Conservation (phyloP, 1,139 yeast species). For the Chernovozyma sophiae-reginae region DNA sequence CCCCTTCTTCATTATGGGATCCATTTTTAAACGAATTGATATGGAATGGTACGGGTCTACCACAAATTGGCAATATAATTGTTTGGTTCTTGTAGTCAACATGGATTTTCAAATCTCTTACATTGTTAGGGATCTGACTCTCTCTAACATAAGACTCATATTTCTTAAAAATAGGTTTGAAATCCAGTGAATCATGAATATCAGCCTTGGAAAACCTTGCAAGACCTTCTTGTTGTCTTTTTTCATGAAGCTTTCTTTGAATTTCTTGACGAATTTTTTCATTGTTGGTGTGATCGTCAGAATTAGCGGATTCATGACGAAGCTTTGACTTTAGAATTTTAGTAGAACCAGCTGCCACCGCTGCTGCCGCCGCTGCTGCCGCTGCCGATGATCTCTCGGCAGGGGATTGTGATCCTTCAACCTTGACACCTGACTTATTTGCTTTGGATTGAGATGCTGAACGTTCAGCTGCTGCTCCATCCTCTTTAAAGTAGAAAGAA, state of each 20-base stretch:
- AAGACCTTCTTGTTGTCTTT: conserved; percentile 81
- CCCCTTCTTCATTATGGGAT: conserved; percentile 94
- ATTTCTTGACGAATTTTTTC: conserved; percentile 80
- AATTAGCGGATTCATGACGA: conserved; percentile 68
- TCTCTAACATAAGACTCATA: conserved; percentile 94
- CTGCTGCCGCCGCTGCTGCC: conserved; percentile 25
- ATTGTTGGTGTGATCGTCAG: conserved; percentile 61
- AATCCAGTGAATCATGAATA: conserved; percentile 61
- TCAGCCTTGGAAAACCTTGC: conserved; percentile 73
- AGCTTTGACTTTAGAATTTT: conserved; percentile 75
- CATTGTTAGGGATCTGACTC: conserved; percentile 80
- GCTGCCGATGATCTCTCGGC: conserved; percentile 3
- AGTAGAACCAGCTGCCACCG: conserved; percentile 33
- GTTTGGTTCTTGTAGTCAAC: conserved; percentile 89
- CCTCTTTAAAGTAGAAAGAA: conserved; percentile 83
- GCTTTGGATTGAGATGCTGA: not conserved
- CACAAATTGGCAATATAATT: conserved; percentile 84
- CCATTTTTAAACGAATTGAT: conserved; percentile 93
- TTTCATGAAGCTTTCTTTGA: conserved; percentile 79
- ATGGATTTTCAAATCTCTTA: conserved; percentile 79
- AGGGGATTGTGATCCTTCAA: not conserved
- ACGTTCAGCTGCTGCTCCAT: conserved; percentile 35
- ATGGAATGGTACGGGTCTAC: conserved; percentile 97
- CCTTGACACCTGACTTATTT: not conserved
- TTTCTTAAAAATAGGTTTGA: conserved; percentile 75